Evolutionary conservation across 768 basidiomycete species (phyloP).

Genomic region (Suillus ampliporus): DNA sequence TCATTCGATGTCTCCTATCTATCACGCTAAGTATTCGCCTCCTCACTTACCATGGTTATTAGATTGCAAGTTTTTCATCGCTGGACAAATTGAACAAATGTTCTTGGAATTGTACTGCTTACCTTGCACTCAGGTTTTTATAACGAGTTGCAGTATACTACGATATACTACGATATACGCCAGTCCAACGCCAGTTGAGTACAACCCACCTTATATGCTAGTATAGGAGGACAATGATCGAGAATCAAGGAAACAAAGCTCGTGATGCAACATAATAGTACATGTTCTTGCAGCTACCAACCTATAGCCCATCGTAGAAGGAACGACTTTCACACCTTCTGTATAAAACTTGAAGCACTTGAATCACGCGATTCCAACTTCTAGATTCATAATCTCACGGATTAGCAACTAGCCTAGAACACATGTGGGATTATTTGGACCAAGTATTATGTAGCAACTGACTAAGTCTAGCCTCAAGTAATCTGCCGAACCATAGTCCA

Average conservation of each 20-base stretch:
- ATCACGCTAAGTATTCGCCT: slow-evolving; percentile 6
- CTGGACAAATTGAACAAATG: background rate
- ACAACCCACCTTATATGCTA: slow-evolving; percentile 1
- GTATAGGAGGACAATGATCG: background rate
- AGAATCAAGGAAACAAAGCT: background rate
- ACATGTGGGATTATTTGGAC: no score
- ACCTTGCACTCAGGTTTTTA: background rate
- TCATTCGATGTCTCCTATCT: slow-evolving; percentile 4
- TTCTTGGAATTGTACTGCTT: background rate
- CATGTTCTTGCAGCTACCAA: no score
- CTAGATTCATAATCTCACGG: no score
- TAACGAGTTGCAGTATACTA: background rate
- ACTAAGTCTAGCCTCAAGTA: no score
- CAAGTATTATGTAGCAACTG: no score
- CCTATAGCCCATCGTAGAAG: no score
- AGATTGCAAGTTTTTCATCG: slow-evolving; percentile 1
- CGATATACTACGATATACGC: background rate
- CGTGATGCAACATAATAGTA: background rate
- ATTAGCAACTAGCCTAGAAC: no score
- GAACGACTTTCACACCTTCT: no score
- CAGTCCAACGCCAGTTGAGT: background rate
- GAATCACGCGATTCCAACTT: no score
- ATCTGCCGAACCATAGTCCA: background rate
- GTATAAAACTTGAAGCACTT: no score
- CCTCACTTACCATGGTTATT: background rate